Evolutionary conservation across 768 basidiomycete species (phyloP).

Genomic region (Exsudoporus frostii): DNA sequence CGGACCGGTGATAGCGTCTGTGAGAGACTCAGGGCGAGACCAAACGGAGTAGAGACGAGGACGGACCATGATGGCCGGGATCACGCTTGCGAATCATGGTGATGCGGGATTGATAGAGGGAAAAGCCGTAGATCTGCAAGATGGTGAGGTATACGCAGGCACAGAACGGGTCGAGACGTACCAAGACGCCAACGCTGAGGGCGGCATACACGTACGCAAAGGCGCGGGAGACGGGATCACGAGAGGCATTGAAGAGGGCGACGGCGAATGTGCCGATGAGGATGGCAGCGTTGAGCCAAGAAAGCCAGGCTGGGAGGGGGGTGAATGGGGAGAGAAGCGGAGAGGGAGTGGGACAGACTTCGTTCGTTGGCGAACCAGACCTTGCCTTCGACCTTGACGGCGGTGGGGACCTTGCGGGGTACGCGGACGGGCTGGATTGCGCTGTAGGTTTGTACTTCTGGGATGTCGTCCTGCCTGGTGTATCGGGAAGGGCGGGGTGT

Average conservation of each 20-base stretch:
- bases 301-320: conserved; percentile 72
- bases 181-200: conserved; percentile 71
- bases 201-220: conserved; percentile 84
- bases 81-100: conserved; percentile 88
- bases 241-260: conserved; percentile 85
- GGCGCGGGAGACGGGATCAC: conserved; percentile 54
- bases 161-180: conserved; percentile 20
- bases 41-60: conserved; percentile 14
- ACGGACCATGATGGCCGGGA: conserved; percentile 81
- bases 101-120: conserved; percentile 82
- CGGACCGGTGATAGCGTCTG: conserved; percentile 83
- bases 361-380: conserved; percentile 98
- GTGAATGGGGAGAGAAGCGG: background rate
- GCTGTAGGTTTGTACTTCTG: conserved; percentile 67
- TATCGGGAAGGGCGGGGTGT: conserved; percentile 43
- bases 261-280: conserved; percentile 82
- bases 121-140: conserved; percentile 76
- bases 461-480: conserved; percentile 71
- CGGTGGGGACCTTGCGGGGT: conserved; percentile 78
- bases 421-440: conserved; percentile 71
- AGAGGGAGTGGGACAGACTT: conserved; percentile 45
- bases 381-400: conserved; percentile 87
- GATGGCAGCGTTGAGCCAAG: conserved; percentile 85
- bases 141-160: background rate
- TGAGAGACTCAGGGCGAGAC: background rate